Base-by-base conservation (phyloP, 257 asterid species). In the Nicotiana paniculata region DNA sequence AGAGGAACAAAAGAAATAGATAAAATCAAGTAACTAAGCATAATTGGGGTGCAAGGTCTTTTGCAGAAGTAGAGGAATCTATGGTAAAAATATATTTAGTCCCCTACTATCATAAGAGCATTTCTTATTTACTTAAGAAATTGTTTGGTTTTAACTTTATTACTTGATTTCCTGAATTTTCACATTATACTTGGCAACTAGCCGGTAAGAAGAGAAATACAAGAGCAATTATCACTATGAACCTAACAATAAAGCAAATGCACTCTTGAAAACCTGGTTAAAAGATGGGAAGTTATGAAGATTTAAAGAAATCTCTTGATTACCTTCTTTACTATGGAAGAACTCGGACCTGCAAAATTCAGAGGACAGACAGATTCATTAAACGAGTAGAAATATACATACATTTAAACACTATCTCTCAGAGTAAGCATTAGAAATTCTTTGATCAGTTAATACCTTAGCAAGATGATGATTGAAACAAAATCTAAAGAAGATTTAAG, bases 261-360 rank as follows among this genome's bases (percentile, higher is more conserved):
- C 35, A 55, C 55, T 69, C 77, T 81, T 35, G 17, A 57, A 77
- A 81, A 28, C 78, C n/a, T 63, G 66, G 61, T 58, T 62, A 57
- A 62, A 69, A 69, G 57, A 69, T 39, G 43, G 77, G 57, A 69
- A 69, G 37, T 21, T 48, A 2, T 30, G 83, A 70, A 76, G 61
- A 43, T 32, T 33, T 30, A 84, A 72, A 46, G 7, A 53, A 48
- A 58, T 53, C 63, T 43, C 62, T 65, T 54, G 55, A 70, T 85
- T 90, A 93, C 98, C 98, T 94, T 90, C 83, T 83, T 88, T 43
- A 91, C 77, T 30, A 86, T 82, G 69, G 85, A 58, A 67, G 90
- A 90, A 86, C 84, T 86, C 39, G 82, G 82, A 83, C 93, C 97
- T 94, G 85, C 89, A 90, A 72, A 76, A 86, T 35, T 83, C 2